Percentiles rank a stretch among this genome's conserved stretches.
phyloP scores from a whole-genome alignment of 1,139 yeast genomes.

The Hemisphaericaspora subhashii region DNA sequence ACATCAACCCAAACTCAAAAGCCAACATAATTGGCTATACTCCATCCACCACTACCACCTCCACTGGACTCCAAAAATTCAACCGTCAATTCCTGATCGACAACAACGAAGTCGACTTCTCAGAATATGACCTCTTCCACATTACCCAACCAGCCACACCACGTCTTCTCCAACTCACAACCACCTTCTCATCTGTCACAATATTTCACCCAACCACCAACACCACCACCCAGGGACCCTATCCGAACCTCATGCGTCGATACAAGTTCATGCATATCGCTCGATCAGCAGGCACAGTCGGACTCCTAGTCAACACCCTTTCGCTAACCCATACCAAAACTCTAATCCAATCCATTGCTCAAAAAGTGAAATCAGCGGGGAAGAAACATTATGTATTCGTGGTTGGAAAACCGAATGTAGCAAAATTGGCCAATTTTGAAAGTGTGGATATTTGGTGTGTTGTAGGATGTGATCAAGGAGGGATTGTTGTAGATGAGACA shows the following conservation, averaged over 20 bases:
- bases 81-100: conserved; percentile 27
- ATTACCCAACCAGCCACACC: conserved; percentile 78
- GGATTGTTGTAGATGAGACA: conserved; percentile 74
- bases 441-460: conserved; percentile 91
- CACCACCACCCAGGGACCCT: conserved; percentile 52
- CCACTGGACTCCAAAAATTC: conserved; percentile 15
- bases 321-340: conserved; percentile 71
- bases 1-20: conserved; percentile 24
- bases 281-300: conserved; percentile 87
- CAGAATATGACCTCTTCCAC: conserved; percentile 60
- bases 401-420: conserved; percentile 98
- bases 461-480: conserved; percentile 92
- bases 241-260: conserved; percentile 76
- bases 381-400: conserved; percentile 93
- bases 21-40: conserved; percentile 46
- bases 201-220: conserved; percentile 42
- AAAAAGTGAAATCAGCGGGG: conserved; percentile 68
- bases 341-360: conserved; percentile 59
- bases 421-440: conserved; percentile 93
- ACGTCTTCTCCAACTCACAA: conserved; percentile 68
- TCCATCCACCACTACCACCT: conserved; percentile 14
- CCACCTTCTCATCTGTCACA: conserved; percentile 59
- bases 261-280: conserved; percentile 87
- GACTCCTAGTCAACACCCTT: conserved; percentile 84
- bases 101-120: conserved; percentile 19